These are phyloP conservation scores for Gaeumannomyces sp. DNA, from an alignment of 2,329 filamentous ascomycete genomes.

Conservation along the genomic window DNA sequence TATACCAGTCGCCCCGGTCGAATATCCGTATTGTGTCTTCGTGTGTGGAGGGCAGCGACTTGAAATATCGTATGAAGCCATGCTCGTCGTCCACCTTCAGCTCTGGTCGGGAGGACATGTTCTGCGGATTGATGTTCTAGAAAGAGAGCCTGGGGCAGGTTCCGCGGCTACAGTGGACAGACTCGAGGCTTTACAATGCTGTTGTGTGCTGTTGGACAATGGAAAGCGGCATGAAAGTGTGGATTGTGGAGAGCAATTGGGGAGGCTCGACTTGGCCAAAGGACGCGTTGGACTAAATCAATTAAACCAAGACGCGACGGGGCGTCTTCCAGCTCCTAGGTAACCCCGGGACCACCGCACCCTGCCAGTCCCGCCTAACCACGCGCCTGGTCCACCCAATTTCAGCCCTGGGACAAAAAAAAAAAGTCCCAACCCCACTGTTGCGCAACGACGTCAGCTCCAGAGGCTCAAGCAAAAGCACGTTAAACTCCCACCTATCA, in stretches of 20 bases:
- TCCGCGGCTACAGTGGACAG: not conserved
- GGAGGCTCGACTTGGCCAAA: not conserved
- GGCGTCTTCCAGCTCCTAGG: slow-evolving; percentile 17
- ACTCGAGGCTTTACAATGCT: not conserved
- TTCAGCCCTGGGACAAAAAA: not conserved
- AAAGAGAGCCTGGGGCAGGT: not conserved
- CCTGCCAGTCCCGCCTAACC: not conserved
- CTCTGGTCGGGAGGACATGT: slow-evolving; percentile 66
- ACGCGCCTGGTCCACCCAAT: too few relatives aligned
- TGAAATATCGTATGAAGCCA: slow-evolving; percentile 95
- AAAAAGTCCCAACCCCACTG: not conserved
- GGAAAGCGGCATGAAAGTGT: not conserved
- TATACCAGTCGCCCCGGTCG: slow-evolving; percentile 92
- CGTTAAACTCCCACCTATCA: not conserved
- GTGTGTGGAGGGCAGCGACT: slow-evolving; percentile 66
- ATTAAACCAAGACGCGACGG: slow-evolving; percentile 16
- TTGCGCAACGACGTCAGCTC: not conserved
- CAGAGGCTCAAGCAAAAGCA: not conserved
- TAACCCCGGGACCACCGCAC: not conserved
- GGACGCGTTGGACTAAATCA: slow-evolving; percentile 15
- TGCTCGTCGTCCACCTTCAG: slow-evolving; percentile 86
- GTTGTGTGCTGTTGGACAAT: not conserved
- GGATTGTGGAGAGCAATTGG: not conserved
- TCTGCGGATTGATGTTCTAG: not conserved
- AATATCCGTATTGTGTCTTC: slow-evolving; percentile 83